phyloP scores from a whole-genome alignment of 192 early-diverging fungal genomes.

The Umbelopsis sp. region DNA sequence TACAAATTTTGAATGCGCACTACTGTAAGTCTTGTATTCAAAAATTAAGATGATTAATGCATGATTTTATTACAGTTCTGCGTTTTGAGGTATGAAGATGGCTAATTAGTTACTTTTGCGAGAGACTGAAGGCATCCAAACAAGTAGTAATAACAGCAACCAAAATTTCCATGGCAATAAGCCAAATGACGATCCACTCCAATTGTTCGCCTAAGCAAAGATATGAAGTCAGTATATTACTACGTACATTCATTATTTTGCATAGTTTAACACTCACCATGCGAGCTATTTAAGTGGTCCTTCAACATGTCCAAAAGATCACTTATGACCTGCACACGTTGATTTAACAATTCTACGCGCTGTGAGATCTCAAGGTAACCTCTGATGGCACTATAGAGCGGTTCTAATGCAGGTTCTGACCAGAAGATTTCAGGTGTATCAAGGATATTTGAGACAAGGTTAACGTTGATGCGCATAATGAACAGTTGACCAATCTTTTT shows the following conservation, averaged over 20 bases:
- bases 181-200: conserved; percentile 94
- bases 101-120: conserved; percentile 22
- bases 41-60: too few relatives aligned
- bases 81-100: too few relatives aligned
- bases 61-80: too few relatives aligned
- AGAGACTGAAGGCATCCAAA: conserved; percentile 63
- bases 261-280: conserved; percentile 47
- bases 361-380: conserved; percentile 84
- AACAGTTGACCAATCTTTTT: conserved; percentile 95
- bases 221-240: not conserved
- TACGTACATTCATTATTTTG: conserved; percentile 3
- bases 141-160: conserved; percentile 77
- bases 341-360: conserved; percentile 90
- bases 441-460: conserved; percentile 84
- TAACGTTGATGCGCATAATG: conserved; percentile 88
- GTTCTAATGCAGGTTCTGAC: conserved; percentile 82
- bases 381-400: conserved; percentile 78
- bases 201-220: conserved; percentile 69
- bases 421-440: conserved; percentile 95
- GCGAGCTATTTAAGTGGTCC: conserved; percentile 88
- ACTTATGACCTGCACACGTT: conserved; percentile 88
- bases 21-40: too few relatives aligned
- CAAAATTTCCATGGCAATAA: conserved; percentile 84
- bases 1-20: too few relatives aligned
- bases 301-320: conserved; percentile 95